Conservation (phyloP, 108 stramenopile genomes). For the Halocafeteria seosinensis region DNA sequence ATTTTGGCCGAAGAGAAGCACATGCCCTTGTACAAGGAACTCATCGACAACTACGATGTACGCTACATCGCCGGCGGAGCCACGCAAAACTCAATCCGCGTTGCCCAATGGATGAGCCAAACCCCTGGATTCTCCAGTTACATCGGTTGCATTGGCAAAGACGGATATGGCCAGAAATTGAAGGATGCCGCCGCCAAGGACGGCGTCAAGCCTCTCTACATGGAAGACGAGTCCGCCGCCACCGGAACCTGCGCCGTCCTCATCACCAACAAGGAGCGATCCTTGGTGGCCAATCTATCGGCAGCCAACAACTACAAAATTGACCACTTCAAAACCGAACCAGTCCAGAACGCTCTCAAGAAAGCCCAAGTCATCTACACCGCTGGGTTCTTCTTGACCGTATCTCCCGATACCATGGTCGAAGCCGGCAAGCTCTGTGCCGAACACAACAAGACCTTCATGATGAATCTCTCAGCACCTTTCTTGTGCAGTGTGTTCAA, state of each 20-base stretch:
- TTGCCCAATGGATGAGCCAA: slow-evolving; percentile 92
- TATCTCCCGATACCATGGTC: slow-evolving; percentile 68
- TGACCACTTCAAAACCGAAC: slow-evolving; percentile 65
- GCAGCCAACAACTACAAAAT: slow-evolving; percentile 92
- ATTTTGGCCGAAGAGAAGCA: slow-evolving; percentile 97
- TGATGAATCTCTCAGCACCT: slow-evolving; percentile 89
- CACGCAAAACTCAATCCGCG: slow-evolving; percentile 97
- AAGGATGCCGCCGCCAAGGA: slow-evolving; percentile 68
- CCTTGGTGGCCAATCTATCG: slow-evolving; percentile 81
- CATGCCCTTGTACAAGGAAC: slow-evolving; percentile 58
- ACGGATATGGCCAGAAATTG: slow-evolving; percentile 52
- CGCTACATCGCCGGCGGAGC: slow-evolving; percentile 97
- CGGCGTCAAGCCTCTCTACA: slow-evolving; percentile 85
- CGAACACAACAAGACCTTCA: slow-evolving; percentile 64
- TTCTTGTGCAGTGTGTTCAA: slow-evolving; percentile 96
- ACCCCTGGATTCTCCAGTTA: slow-evolving; percentile 52
- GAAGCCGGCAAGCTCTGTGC: slow-evolving; percentile 67
- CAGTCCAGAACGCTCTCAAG: slow-evolving; percentile 68
- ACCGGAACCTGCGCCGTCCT: slow-evolving; percentile 98
- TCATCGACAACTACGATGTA: slow-evolving; percentile 57
- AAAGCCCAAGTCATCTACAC: slow-evolving; percentile 68
- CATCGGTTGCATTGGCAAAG: slow-evolving; percentile 74
- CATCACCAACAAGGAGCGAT: slow-evolving; percentile 73
- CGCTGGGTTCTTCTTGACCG: slow-evolving; percentile 97
- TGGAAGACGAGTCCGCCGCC: slow-evolving; percentile 68